These are phyloP conservation scores for Keithomyces neogunnii DNA, from an alignment of 2,329 filamentous ascomycete species.

Conservation along the genomic window DNA sequence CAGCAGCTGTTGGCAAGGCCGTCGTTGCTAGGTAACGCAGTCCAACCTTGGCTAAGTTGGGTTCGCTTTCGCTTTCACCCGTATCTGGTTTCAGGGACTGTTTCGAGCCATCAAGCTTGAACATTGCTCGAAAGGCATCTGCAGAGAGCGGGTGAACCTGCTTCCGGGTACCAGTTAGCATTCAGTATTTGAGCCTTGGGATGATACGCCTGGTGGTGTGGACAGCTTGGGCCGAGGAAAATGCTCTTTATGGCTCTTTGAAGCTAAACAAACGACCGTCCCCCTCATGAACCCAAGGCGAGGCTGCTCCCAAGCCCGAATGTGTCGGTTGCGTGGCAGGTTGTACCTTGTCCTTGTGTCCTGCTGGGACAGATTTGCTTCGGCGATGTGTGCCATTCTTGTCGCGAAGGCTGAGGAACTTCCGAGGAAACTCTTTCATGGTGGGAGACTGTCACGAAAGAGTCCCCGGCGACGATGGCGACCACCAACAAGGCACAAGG, in stretches of 20 bases:
- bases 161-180: not conserved
- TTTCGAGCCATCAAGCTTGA: conserved; percentile 51
- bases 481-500: not conserved
- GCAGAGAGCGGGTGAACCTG: conserved; percentile 45
- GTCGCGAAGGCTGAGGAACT: conserved; percentile 64
- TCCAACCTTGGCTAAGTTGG: conserved; percentile 19
- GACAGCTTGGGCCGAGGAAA: not conserved
- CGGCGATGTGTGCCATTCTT: conserved; percentile 47
- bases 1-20: not conserved
- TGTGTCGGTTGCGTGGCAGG: conserved; percentile 5
- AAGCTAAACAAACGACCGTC: not conserved
- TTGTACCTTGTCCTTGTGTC: conserved; percentile 38
- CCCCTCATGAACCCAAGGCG: not conserved
- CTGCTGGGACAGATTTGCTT: conserved; percentile 46
- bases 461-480: not conserved
- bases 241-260: not conserved
- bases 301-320: not conserved
- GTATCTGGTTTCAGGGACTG: conserved; percentile 34
- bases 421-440: conserved; percentile 51
- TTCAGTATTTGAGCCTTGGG: not conserved
- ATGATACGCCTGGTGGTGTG: not conserved
- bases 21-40: not conserved
- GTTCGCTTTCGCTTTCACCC: conserved; percentile 18
- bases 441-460: conserved; percentile 13
- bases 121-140: conserved; percentile 54